Conservation (phyloP, 1,284 basidiomycete species). For the Irpex lacteus region DNA sequence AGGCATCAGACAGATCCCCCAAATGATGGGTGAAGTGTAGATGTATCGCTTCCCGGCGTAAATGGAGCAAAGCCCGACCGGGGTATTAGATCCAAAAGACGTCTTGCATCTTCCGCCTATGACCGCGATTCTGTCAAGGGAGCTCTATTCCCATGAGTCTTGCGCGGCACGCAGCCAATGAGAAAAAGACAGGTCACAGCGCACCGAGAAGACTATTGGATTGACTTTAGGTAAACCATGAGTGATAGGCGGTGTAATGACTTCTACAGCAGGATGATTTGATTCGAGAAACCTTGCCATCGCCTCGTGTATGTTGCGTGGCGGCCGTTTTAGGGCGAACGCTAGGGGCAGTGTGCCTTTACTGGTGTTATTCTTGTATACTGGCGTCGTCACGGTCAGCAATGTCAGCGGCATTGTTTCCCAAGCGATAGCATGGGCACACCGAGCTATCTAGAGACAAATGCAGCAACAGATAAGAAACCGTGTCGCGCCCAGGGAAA, state of each 20-base stretch:
- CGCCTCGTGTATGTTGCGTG: conserved; percentile 16
- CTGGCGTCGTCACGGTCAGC: background rate
- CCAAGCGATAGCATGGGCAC: background rate
- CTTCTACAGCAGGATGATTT: conserved; percentile 8
- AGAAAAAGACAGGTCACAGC: conserved; percentile 5
- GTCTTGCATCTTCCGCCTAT: conserved; percentile 10
- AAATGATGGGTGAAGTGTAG: conserved; percentile 10
- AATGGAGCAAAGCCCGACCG: conserved; percentile 3
- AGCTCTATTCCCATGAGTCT: conserved; percentile 10
- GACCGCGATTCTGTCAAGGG: conserved; percentile 9
- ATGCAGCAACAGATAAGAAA: background rate
- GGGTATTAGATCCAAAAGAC: conserved; percentile 2
- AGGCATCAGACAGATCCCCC: background rate
- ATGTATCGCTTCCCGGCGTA: conserved; percentile 8
- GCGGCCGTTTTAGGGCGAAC: conserved; percentile 9
- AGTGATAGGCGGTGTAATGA: conserved; percentile 14
- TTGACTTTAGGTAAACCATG: conserved; percentile 13
- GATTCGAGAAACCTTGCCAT: conserved; percentile 12
- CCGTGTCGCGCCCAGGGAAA: background rate
- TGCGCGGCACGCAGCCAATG: conserved; percentile 1
- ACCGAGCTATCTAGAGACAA: background rate
- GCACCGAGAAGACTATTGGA: conserved; percentile 3
- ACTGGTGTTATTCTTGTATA: background rate
- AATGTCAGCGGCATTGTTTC: background rate
- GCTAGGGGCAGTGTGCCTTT: conserved; percentile 5